Percentiles rank a stretch among this genome's conserved stretches.
Conservation (phyloP, 2,329 filamentous ascomycete species). For the Stachybotrys elegans region DNA sequence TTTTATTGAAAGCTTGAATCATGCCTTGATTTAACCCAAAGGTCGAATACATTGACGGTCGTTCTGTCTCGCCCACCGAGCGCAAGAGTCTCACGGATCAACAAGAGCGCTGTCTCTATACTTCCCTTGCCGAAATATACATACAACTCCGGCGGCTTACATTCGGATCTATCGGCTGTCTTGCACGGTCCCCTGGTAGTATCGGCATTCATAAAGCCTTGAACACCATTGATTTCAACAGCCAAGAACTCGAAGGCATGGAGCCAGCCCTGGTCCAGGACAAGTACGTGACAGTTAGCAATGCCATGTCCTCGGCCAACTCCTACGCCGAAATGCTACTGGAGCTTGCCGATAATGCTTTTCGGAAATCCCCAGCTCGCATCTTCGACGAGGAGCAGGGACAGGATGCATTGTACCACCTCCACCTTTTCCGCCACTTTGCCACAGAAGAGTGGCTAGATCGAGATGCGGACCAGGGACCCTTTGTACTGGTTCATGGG, state of each 20-base stretch:
- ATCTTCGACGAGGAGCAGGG: slow-evolving; percentile 12
- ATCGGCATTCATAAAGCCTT: slow-evolving; percentile 8
- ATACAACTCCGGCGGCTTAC: slow-evolving; percentile 12
- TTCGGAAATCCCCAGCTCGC: slow-evolving; percentile 11
- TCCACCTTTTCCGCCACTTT: slow-evolving; percentile 13
- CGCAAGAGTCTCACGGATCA: background rate
- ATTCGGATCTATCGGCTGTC: slow-evolving; percentile 11
- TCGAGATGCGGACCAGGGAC: slow-evolving; percentile 8
- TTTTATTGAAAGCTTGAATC: background rate
- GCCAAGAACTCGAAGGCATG: slow-evolving; percentile 18
- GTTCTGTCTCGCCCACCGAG: slow-evolving; percentile 3
- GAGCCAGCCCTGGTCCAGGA: slow-evolving; percentile 12
- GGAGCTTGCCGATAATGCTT: slow-evolving; percentile 18
- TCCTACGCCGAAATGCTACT: slow-evolving; percentile 18
- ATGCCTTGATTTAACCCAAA: background rate
- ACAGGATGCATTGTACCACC: slow-evolving; percentile 16
- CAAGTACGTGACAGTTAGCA: slow-evolving; percentile 6
- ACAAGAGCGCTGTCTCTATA: slow-evolving; percentile 2
- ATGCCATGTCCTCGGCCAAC: slow-evolving; percentile 12
- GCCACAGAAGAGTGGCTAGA: slow-evolving; percentile 8
- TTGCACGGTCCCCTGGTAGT: slow-evolving; percentile 2
- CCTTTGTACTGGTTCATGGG: slow-evolving; percentile 19
- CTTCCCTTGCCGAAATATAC: slow-evolving; percentile 6
- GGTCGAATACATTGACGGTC: slow-evolving; percentile 6
- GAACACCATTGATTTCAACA: slow-evolving; percentile 16